Evolutionary conservation across 164 flowering plant genomes (phyloP), one percentile per base, ranked within the genome.

Genomic region (Euptelea pleiosperma): DNA sequence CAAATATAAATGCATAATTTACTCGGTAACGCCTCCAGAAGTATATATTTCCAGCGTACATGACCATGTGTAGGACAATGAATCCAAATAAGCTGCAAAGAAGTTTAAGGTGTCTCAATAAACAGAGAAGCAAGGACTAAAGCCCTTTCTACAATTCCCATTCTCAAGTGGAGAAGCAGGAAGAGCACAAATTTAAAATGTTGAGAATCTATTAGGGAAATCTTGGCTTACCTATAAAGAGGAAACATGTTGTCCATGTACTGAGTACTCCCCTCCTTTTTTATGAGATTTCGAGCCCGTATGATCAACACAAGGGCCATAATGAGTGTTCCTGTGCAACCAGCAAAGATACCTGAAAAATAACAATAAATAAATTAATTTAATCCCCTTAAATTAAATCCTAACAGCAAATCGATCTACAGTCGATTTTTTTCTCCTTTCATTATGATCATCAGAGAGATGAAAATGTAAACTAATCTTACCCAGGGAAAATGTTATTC

Each of bases 211-310:
- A 3, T 46, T 0, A 11, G 25, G 30, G 45, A 29, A 36, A 12
- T 21, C 6, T 11, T 48, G 15, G 29, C 55, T 50, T 71, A 75
- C 88, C 82, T 83, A 63, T 83, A 85, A 12, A 81, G 84, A 0
- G 88, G 92, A 71, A 86, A 81, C 77, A 83, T 72, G 52, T 65
- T 81, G 14, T 75, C 72, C 92, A 86, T 86, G 71, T 83, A 83
- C 26, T 50, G 45, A 0, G 35, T 29, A 30, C 62, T 39, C 5
- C 79, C 85, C 26, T 30, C 29, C 3, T 65, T 51, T 4, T 64
- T 57, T 24, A 72, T 35, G 52, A 83, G 46, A 5, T 70, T 44
- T 4, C 76, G 67, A 15, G 73, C 67, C 8, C 61, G 79, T 21
- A 78, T 54, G 12, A 79, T 57, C 18, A 73, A 16, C 36, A 64